Base-by-base conservation (phyloP, 2,329 filamentous ascomycete genomes). In the Dissoconium aciculare region DNA sequence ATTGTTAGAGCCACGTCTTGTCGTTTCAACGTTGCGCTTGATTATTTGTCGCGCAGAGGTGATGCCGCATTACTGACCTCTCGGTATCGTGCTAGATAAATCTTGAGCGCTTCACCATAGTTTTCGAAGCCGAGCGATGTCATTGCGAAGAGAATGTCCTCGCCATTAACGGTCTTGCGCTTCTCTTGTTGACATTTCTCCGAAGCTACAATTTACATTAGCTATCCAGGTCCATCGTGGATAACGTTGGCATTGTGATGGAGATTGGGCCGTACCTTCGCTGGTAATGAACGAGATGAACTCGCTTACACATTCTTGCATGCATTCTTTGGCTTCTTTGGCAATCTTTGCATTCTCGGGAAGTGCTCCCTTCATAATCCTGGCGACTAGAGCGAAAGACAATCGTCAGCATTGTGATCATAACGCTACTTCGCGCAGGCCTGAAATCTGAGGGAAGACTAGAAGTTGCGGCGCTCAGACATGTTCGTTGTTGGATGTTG, bases 211-310 rank as follows among this genome's bases (percentile, higher is more conserved):
- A 33, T 24, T 28, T 17, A 30, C 33, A 21, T 39, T 32, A 44
- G 34, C 32, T 8, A 23, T 16, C 24, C 8, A n/a, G n/a, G n/a
- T 23, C 8, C n/a, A n/a, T 23, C n/a, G 8, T 23, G 8, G 8
- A 23, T n/a, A 23, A 8, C 19, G n/a, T 8, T 8, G n/a, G n/a
- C 19, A n/a, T n/a, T n/a, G 8, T 8, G 19, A n/a, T 8, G 8
- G 19, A 8, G n/a, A 23, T 16, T 23, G 24, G 30, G 41, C 63
- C 78, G 53, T 58, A 93, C 89, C 89, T 69, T 98, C 89, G 57
- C 87, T 95, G 19, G 89, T 98, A 54, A 98, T 95, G 67, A 98
- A 98, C 5, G 83, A 93, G 64, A 98, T 98, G 59, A 98, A 98
- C 62, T 98, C 89, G 74, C 85, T 94, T 36, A 98, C 89, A 54